phyloP scores from a whole-genome alignment of 139 green algal genomes.

The Haematococcus sp. region DNA sequence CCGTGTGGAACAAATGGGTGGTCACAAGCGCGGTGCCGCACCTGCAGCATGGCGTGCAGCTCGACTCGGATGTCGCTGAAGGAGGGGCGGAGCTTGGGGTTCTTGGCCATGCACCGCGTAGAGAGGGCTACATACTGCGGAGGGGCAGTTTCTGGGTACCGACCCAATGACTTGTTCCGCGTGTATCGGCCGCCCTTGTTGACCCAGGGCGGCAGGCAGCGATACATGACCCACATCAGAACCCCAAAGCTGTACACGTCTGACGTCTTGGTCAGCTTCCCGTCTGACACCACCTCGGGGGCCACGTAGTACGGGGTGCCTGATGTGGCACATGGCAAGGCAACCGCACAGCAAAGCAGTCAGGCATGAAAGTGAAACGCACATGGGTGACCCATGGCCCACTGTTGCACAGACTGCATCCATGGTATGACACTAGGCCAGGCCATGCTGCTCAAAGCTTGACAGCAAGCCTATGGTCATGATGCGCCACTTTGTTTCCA shows the following conservation, averaged over 20 bases:
- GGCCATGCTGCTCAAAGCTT: too few species aligned
- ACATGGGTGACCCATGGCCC: too few species aligned
- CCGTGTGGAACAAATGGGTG: too few species aligned
- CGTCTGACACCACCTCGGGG: slow-evolving; percentile 3
- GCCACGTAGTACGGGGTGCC: slow-evolving; percentile 11
- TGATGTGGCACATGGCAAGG: neutral
- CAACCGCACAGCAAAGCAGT: too few species aligned
- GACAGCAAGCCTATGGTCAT: too few species aligned
- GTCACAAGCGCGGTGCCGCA: too few species aligned
- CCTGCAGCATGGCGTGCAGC: neutral
- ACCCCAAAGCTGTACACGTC: slow-evolving; percentile 19
- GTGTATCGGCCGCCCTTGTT: neutral
- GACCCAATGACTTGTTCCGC: slow-evolving; percentile 8
- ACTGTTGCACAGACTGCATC: too few species aligned
- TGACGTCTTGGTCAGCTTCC: slow-evolving; percentile 5
- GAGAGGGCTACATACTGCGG: neutral
- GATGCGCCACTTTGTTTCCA: too few species aligned
- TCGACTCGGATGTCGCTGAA: neutral
- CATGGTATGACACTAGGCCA: too few species aligned
- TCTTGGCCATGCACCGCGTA: neutral
- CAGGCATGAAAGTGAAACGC: too few species aligned
- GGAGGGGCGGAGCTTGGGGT: slow-evolving; percentile 6
- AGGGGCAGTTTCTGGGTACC: neutral
- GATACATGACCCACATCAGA: slow-evolving; percentile 17
- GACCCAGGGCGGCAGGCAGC: slow-evolving; percentile 8